Base-by-base conservation (phyloP, 495 filamentous ascomycete species). In the Usnea hakonensis region DNA sequence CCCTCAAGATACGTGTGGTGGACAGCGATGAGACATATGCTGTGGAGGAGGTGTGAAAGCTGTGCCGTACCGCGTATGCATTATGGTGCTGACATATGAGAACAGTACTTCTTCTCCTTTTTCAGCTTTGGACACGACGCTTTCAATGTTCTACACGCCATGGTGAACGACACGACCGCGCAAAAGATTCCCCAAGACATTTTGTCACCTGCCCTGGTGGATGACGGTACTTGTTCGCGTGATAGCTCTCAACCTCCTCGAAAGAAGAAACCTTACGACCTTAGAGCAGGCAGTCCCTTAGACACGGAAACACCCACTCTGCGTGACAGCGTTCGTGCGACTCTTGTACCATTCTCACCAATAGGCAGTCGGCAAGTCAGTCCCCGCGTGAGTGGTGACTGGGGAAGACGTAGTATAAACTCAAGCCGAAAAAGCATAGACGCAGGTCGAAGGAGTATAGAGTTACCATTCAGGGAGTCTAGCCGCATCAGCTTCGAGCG, bases 61-160 rank as follows among this genome's bases (percentile, higher is more conserved):
- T 56, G 41, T 1, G 21, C 50, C 30, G 17, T 46, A 26, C 28
- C 21, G 8, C 52, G 26, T 56, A 28, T 48, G 48, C 28, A 16
- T 37, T 21, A 11, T 59, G 36, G n/a, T 61, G 66, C 73, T 72
- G 56, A 72, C 67, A 65, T 46, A 68, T 6, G n/a, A 28, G 8
- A 33, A 7, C 63, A 95, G 89, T 96, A 97, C 72, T 97, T 92
- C 70, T 97, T 98, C 72, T 90, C 92, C 0, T 97, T 97, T 73
- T 96, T 96, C 70, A 87, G 85, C 64, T 88, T 85, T 56, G 90
- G 90, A 9, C 85, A 89, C 68, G 90, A 97, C 62, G 94, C 92
- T 8, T 82, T 96, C 58, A 83, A 86, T 52, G 83, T 94, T 26
- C 75, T 98, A 37, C 87, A 85, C 64, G 82, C 85, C 46, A 74